Evolutionary conservation across 352 stramenopile genomes (phyloP).

Genomic region (Phytophthora colocasiae): DNA sequence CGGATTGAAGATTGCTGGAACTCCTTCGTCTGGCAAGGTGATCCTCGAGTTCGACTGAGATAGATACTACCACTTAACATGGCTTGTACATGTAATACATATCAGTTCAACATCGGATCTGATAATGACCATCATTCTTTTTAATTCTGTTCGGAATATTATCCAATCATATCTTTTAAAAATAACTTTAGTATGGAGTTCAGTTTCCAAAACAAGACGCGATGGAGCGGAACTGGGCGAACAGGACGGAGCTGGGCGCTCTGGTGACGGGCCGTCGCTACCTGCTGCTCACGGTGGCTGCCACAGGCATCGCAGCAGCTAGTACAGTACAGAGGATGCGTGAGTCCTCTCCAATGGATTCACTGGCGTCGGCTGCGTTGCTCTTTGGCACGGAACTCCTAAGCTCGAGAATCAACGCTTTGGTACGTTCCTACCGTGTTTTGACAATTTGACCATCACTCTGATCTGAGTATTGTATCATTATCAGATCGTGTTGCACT

Average conservation of each 20-base stretch:
- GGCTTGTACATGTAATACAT: too few relatives aligned
- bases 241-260: constrained; percentile 36
- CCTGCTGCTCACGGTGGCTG: constrained; percentile 65
- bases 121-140: constrained; percentile 9
- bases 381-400: constrained; percentile 58
- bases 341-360: constrained; percentile 19
- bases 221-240: constrained; percentile 20
- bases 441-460: constrained; percentile 30
- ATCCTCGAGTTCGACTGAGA: constrained; percentile 33
- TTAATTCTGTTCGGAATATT: constrained; percentile 9
- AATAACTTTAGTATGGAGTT: too few relatives aligned
- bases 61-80: neutral
- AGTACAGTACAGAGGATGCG: constrained; percentile 52
- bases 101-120: neutral
- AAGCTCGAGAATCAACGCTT: constrained; percentile 59
- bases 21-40: constrained; percentile 35
- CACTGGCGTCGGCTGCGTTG: constrained; percentile 6
- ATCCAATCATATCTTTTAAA: constrained; percentile 7
- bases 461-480: neutral
- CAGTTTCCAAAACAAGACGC: neutral
- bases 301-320: constrained; percentile 60
- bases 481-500: constrained; percentile 73
- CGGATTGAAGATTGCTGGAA: constrained; percentile 31
- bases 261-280: constrained; percentile 67
- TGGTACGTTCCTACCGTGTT: constrained; percentile 43